Evolutionary conservation across 805 yeast species (phyloP), one percentile per base, ranked within the genome.

Genomic region (Metschnikowia chrysomelidarum): DNA sequence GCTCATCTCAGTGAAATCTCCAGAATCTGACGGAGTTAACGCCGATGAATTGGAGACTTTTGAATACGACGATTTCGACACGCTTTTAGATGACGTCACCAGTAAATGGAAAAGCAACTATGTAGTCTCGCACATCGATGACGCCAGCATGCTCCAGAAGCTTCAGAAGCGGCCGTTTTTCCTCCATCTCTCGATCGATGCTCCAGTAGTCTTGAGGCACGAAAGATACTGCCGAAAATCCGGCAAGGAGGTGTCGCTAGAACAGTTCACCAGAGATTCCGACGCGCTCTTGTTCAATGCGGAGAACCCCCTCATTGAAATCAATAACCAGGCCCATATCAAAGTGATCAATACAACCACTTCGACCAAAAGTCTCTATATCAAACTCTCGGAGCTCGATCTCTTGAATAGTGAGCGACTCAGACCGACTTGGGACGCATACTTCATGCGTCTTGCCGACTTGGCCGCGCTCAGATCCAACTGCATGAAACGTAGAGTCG

Each of bases 401-500:
- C 46, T 68, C 24, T 32, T 50, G n/a, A 62, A 68, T 42, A 32
- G 43, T 5, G 49, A 64, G 5, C 64, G 95, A 22, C 66, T 87
- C 21, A 66, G 99, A 37, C 99, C 99, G 1, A 76, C 81, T 3
- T 93, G 99, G 99, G 98, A 93, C 57, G 75, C 91, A 2, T 93
- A 93, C 57, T 93, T 93, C 60, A 93, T 93, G 98, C 69, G 80
- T 27, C 62, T 93, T 40, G 97, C 98, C 0, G 88, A 87, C 47
- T 70, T 93, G 51, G 98, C 98, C 0, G 95, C 98, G 0, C 67
- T 81, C 30, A 69, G 99, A 46, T 82, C 95, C 18, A 93, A 93
- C 49, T 93, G 99, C 65, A 93, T 93, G 98, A 93, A 93, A 59
- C 68, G 99, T 40, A 72, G 95, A 34, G 99, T 93, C 3, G 99